A percentile compares a stretch with the other conserved stretches of the same genome.
phyloP scores from a whole-genome alignment of 2,329 filamentous ascomycete genomes.

The Fusarium sp. region DNA sequence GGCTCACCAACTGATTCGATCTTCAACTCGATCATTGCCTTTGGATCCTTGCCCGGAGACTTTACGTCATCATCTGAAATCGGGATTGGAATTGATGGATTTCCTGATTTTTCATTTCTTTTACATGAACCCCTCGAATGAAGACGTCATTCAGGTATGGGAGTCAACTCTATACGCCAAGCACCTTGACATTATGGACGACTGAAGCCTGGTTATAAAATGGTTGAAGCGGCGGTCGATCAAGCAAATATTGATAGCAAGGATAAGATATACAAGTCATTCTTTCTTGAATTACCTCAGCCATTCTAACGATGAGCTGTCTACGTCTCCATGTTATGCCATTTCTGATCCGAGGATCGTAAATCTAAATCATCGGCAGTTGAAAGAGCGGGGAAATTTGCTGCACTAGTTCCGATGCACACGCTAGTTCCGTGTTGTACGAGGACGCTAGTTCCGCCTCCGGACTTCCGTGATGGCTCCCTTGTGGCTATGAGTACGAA shows the following conservation, averaged over 20 bases:
- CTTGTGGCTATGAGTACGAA: background rate
- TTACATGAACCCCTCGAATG: background rate
- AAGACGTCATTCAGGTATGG: too few relatives aligned
- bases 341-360: background rate
- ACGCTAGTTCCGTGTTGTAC: background rate
- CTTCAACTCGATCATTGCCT: background rate
- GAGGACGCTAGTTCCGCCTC: background rate
- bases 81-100: background rate
- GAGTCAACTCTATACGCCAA: background rate
- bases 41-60: background rate
- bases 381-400: background rate
- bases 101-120: background rate
- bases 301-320: background rate
- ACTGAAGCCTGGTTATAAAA: background rate
- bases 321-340: background rate
- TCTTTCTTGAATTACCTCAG: background rate
- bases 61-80: background rate
- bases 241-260: background rate
- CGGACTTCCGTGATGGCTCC: fast-evolving
- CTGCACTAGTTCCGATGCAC: background rate
- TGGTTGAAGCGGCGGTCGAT: background rate
- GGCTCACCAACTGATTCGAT: background rate
- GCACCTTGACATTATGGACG: background rate
- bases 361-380: background rate
- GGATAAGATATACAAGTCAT: background rate